Percentiles rank a stretch among this genome's conserved stretches.
Evolutionary conservation across 2,329 filamentous ascomycete genomes (phyloP).

Genomic region (Hymenoscyphus repandus): DNA sequence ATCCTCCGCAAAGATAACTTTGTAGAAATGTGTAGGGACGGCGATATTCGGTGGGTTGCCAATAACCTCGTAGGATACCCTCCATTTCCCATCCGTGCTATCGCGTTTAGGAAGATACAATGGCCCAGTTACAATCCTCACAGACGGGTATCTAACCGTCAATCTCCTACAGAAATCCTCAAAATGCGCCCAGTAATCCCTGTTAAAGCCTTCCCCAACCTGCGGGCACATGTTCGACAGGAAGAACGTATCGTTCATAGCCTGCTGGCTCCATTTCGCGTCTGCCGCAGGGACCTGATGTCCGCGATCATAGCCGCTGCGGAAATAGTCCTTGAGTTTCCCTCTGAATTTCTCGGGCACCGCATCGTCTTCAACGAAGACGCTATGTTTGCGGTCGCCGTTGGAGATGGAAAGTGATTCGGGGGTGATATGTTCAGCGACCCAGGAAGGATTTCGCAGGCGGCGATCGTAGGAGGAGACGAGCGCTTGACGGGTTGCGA

Average conservation of each 20-base stretch:
- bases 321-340: constrained; percentile 87
- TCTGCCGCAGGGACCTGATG: constrained; percentile 97
- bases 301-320: constrained; percentile 89
- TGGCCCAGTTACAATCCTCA: constrained; percentile 88
- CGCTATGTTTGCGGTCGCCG: constrained; percentile 78
- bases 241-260: constrained; percentile 93
- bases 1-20: constrained; percentile 95
- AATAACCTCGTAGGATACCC: constrained; percentile 92
- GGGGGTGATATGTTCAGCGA: constrained; percentile 92
- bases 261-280: constrained; percentile 87
- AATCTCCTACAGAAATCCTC: constrained; percentile 93
- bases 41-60: constrained; percentile 89
- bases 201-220: constrained; percentile 96
- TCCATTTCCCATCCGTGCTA: constrained; percentile 83
- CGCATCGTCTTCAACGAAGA: constrained; percentile 73
- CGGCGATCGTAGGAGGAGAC: constrained; percentile 88
- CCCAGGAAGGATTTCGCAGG: constrained; percentile 89
- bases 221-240: constrained; percentile 98
- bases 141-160: constrained; percentile 74
- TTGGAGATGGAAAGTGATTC: constrained; percentile 69
- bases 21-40: constrained; percentile 98
- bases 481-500: constrained; percentile 70
- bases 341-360: constrained; percentile 87
- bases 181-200: constrained; percentile 98
- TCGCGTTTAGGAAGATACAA: constrained; percentile 87